Conservation (phyloP, 805 yeast genomes). For the Blastobotrys robertii region DNA sequence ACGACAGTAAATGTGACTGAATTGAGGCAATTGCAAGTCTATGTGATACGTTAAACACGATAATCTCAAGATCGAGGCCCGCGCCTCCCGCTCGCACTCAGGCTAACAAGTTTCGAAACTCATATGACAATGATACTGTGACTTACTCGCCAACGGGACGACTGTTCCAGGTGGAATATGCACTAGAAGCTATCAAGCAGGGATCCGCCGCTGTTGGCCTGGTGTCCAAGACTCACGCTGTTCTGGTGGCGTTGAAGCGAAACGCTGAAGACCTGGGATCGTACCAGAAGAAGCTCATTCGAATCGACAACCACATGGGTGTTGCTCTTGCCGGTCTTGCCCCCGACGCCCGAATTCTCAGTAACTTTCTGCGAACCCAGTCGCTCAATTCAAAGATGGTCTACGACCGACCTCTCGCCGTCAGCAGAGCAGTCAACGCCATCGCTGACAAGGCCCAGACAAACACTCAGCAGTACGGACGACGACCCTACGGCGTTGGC, state of each 20-base stretch:
- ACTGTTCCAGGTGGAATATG: slow-evolving; percentile 74
- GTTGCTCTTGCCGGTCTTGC: slow-evolving; percentile 95
- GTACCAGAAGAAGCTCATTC: slow-evolving; percentile 86
- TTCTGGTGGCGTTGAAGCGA: slow-evolving; percentile 86
- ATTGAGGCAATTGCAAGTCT: too few relatives aligned
- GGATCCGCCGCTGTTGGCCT: slow-evolving; percentile 97
- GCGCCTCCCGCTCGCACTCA: not conserved
- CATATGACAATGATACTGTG: slow-evolving; percentile 96
- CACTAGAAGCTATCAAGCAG: slow-evolving; percentile 92
- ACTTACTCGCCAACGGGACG: slow-evolving; percentile 96
- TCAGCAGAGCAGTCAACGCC: slow-evolving; percentile 71
- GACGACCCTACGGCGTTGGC: slow-evolving; percentile 98
- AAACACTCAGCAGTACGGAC: slow-evolving; percentile 92
- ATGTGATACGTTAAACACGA: too few relatives aligned
- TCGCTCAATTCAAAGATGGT: slow-evolving; percentile 82
- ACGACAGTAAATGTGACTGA: too few relatives aligned
- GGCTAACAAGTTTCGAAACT: slow-evolving; percentile 70
- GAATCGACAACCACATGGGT: slow-evolving; percentile 89
- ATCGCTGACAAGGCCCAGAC: slow-evolving; percentile 96
- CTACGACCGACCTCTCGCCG: slow-evolving; percentile 75
- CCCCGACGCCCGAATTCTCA: slow-evolving; percentile 92
- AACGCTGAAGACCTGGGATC: slow-evolving; percentile 97
- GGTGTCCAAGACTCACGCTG: slow-evolving; percentile 78
- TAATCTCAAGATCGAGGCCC: too few relatives aligned
- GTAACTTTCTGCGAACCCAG: slow-evolving; percentile 81